Conservation (phyloP, 768 basidiomycete species). For the Trametes meyenii region DNA sequence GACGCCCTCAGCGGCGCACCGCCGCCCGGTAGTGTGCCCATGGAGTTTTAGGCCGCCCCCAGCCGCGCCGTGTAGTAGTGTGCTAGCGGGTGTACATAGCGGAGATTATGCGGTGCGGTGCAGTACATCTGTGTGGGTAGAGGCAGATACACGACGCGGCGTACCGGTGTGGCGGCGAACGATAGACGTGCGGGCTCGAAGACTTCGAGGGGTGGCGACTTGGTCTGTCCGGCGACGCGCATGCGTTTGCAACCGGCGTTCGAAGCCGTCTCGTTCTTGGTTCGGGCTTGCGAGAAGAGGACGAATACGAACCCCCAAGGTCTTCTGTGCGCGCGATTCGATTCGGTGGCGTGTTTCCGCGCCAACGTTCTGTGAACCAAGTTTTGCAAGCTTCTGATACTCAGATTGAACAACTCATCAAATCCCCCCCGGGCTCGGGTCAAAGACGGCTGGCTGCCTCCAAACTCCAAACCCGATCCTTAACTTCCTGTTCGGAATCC, state of each 20-base stretch:
- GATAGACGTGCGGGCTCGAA: neutral
- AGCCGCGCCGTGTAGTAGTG: conserved; percentile 1
- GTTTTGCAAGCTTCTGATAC: too few relatives aligned
- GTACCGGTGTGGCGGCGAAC: neutral
- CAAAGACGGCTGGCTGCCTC: too few relatives aligned
- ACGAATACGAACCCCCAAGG: neutral
- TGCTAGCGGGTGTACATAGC: neutral
- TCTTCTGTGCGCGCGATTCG: too few relatives aligned
- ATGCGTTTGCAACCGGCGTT: conserved; percentile 11
- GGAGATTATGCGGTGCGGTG: neutral
- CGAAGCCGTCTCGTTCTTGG: conserved; percentile 15
- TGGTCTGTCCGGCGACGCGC: conserved; percentile 17
- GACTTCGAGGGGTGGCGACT: conserved; percentile 9
- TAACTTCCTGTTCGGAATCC: too few relatives aligned
- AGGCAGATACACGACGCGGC: neutral
- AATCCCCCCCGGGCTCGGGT: too few relatives aligned
- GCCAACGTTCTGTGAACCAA: too few relatives aligned
- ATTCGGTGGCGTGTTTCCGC: too few relatives aligned
- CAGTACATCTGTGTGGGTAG: neutral
- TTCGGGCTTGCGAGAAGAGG: neutral
- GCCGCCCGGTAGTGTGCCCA: neutral
- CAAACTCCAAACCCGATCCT: too few relatives aligned
- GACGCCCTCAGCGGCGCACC: conserved; percentile 22
- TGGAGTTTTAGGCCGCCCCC: conserved; percentile 4
- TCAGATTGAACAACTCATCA: too few relatives aligned